These are phyloP conservation scores for Sanghuangporus weigelae DNA, from an alignment of 1,284 basidiomycete species.

Conservation along the genomic window DNA sequence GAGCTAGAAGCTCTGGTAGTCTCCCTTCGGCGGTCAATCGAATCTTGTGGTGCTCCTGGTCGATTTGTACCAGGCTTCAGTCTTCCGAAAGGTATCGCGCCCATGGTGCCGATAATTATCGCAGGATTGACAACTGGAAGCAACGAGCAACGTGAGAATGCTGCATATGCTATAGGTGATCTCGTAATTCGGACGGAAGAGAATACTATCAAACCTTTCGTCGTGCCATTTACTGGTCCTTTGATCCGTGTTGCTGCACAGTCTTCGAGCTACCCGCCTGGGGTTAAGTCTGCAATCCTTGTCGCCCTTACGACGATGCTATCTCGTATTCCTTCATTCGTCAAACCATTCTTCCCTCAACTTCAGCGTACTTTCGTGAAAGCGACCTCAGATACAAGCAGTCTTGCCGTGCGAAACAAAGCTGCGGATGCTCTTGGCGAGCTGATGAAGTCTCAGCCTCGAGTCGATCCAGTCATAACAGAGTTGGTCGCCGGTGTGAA, in stretches of 20 bases:
- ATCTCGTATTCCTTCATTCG: slow-evolving; percentile 79
- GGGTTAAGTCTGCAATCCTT: slow-evolving; percentile 87
- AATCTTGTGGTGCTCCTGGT: slow-evolving; percentile 79
- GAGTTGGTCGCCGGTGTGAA: slow-evolving; percentile 76
- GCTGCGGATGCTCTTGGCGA: slow-evolving; percentile 84
- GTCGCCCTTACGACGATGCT: slow-evolving; percentile 80
- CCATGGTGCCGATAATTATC: slow-evolving; percentile 85
- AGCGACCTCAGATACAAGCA: slow-evolving; percentile 79
- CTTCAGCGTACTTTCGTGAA: slow-evolving; percentile 97
- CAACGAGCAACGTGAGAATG: slow-evolving; percentile 87
- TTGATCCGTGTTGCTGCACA: slow-evolving; percentile 92
- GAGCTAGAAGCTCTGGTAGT: slow-evolving; percentile 88
- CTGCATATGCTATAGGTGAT: slow-evolving; percentile 92
- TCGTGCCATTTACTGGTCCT: slow-evolving; percentile 94
- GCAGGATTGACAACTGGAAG: slow-evolving; percentile 80
- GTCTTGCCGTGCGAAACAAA: slow-evolving; percentile 73
- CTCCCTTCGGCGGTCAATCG: slow-evolving; percentile 85
- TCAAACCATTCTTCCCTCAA: slow-evolving; percentile 98
- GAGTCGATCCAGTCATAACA: slow-evolving; percentile 83
- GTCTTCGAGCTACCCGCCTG: slow-evolving; percentile 82
- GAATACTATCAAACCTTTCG: slow-evolving; percentile 90
- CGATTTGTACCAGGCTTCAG: slow-evolving; percentile 83
- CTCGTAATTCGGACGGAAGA: slow-evolving; percentile 90
- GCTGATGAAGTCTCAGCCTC: slow-evolving; percentile 88
- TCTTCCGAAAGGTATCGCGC: slow-evolving; percentile 85